These are phyloP conservation scores for Leccinum sublutescens DNA, from an alignment of 768 basidiomycete genomes.

Conservation along the genomic window DNA sequence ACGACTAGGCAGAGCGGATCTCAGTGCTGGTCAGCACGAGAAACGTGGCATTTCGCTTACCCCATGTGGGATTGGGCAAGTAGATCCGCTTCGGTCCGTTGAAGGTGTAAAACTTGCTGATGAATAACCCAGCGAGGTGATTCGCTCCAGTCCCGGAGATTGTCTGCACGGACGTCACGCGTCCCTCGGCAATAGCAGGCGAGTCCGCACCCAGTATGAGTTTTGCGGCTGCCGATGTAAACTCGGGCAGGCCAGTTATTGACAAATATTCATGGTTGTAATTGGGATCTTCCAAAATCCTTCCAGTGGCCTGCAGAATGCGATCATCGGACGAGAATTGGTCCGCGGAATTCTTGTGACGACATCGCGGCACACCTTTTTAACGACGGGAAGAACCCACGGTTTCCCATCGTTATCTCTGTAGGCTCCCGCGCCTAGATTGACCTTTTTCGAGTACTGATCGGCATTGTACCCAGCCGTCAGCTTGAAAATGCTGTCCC, in stretches of 20 bases:
- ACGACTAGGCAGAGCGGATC: conserved; percentile 49
- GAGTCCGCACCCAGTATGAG: conserved; percentile 78
- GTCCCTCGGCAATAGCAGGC: conserved; percentile 63
- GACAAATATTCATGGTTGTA: conserved; percentile 93
- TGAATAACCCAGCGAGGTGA: conserved; percentile 86
- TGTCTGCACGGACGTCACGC: conserved; percentile 83
- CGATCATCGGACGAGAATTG: conserved; percentile 1
- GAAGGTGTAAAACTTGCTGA: conserved; percentile 77
- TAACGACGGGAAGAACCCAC: conserved; percentile 90
- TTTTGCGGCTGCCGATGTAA: conserved; percentile 76
- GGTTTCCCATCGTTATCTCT: conserved; percentile 84
- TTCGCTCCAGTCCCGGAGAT: conserved; percentile 97
- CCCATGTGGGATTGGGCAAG: conserved; percentile 94
- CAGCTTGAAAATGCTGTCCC: conserved; percentile 80
- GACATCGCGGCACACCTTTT: conserved; percentile 56
- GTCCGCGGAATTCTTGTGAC: not conserved
- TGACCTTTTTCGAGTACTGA: conserved; percentile 72
- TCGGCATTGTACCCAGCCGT: conserved; percentile 89
- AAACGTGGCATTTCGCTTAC: conserved; percentile 42
- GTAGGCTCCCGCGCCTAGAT: conserved; percentile 92
- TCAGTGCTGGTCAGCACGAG: conserved; percentile 1
- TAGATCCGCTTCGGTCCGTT: conserved; percentile 66
- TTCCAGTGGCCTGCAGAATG: conserved; percentile 61
- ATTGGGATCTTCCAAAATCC: conserved; percentile 62
- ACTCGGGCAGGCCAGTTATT: conserved; percentile 84